Evolutionary conservation across 2,329 filamentous ascomycete species (phyloP).

Genomic region (Apiospora sp.): DNA sequence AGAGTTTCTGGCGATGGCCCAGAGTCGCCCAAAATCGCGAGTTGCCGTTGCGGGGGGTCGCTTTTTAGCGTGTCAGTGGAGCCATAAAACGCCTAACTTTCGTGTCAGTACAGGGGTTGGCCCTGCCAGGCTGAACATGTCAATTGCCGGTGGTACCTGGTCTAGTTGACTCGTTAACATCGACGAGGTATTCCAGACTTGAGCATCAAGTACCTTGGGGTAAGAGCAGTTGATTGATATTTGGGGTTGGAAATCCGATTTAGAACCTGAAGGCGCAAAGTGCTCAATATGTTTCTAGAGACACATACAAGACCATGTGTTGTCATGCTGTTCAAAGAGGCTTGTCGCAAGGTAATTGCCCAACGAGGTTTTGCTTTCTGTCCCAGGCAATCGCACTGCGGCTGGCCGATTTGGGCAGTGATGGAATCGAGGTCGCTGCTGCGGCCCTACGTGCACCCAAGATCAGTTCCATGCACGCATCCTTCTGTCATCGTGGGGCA

Average conservation of each 20-base stretch:
- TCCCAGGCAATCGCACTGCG: not conserved
- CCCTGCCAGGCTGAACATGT: not conserved
- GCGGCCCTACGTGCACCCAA: not conserved
- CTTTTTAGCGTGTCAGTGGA: conserved; percentile 8
- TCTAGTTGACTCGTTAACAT: not conserved
- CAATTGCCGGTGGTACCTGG: not conserved
- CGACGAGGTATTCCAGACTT: not conserved
- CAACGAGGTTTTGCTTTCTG: not conserved
- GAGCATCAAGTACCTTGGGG: not conserved
- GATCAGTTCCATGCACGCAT: too few relatives aligned
- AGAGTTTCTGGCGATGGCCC: not conserved
- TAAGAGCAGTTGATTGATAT: too few relatives aligned
- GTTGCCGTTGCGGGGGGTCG: not conserved
- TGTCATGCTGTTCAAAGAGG: not conserved
- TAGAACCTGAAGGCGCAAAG: not conserved
- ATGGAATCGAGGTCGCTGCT: not conserved
- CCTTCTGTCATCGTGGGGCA: too few relatives aligned
- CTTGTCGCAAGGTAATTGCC: not conserved
- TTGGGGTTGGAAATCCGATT: not conserved
- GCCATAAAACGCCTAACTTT: not conserved
- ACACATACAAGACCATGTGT: not conserved
- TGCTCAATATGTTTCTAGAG: not conserved
- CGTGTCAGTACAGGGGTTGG: not conserved
- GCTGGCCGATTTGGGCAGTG: not conserved
- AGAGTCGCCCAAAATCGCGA: conserved; percentile 8